Evolutionary conservation across 768 basidiomycete species (phyloP).

Genomic region (Mycena sanguinolenta): DNA sequence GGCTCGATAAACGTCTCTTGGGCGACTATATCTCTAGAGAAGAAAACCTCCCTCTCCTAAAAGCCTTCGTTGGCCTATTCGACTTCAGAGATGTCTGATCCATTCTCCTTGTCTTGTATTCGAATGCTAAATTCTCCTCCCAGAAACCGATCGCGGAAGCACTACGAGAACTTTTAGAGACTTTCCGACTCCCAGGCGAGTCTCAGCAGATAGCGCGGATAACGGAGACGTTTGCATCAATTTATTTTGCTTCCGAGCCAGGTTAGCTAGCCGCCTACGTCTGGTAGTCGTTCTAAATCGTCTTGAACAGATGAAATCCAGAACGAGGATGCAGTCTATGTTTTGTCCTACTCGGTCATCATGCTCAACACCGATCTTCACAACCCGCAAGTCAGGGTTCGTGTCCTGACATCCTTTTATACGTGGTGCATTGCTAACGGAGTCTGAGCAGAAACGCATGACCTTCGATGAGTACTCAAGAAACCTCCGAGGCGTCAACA

Average conservation of each 20-base stretch:
- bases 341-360: constrained; percentile 95
- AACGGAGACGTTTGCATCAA: constrained; percentile 93
- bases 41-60: constrained; percentile 87
- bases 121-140: constrained; percentile 8
- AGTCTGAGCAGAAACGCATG: constrained; percentile 86
- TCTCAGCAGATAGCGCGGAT: constrained; percentile 94
- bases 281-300: constrained; percentile 15
- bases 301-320: constrained; percentile 82
- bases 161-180: constrained; percentile 93
- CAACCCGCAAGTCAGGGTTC: constrained; percentile 91
- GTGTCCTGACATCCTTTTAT: constrained; percentile 40
- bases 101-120: not conserved
- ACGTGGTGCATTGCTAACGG: constrained; percentile 9
- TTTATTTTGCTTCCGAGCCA: constrained; percentile 89
- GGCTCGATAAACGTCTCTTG: constrained; percentile 92
- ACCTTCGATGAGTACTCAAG: constrained; percentile 92
- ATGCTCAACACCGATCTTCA: constrained; percentile 98
- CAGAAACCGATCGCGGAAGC: constrained; percentile 97
- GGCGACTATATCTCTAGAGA: constrained; percentile 94
- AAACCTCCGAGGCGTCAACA: constrained; percentile 95
- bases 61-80: constrained; percentile 89
- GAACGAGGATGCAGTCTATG: constrained; percentile 92
- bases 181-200: constrained; percentile 96
- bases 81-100: constrained; percentile 86
- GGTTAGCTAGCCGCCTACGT: constrained; percentile 57